phyloP scores from a whole-genome alignment of 2,329 filamentous ascomycete species.

The Cephalotrichum gorgonifer region DNA sequence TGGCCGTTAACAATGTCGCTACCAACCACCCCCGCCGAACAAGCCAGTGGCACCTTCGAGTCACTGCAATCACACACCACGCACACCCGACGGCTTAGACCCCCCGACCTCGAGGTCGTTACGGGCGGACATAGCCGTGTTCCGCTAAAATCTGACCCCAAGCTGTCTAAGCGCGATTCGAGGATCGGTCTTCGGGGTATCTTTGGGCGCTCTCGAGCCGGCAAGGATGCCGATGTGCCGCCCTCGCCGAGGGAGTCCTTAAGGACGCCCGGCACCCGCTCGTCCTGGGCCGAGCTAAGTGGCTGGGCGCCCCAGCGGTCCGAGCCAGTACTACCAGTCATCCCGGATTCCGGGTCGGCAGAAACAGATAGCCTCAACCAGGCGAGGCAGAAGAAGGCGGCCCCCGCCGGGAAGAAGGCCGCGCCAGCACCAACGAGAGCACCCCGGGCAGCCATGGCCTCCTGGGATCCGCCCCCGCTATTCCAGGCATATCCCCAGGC shows the following conservation, averaged over 20 bases:
- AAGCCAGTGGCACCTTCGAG: neutral
- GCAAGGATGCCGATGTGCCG: constrained; percentile 21
- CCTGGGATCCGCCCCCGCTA: constrained; percentile 63
- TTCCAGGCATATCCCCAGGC: constrained; percentile 84
- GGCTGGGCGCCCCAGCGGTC: constrained; percentile 29
- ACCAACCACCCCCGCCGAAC: neutral
- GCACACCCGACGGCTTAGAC: constrained; percentile 8
- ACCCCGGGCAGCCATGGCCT: constrained; percentile 17
- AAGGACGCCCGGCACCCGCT: constrained; percentile 26
- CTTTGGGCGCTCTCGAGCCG: constrained; percentile 34
- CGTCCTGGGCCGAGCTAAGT: constrained; percentile 34
- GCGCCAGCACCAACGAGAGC: neutral
- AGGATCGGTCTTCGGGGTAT: constrained; percentile 39
- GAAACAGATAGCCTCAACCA: neutral
- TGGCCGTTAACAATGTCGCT: neutral
- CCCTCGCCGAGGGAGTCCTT: constrained; percentile 18
- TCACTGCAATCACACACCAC: constrained; percentile 2
- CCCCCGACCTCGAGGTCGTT: constrained; percentile 4
- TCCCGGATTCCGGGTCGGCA: neutral
- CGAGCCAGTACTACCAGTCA: constrained; percentile 19
- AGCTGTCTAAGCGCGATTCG: constrained; percentile 36
- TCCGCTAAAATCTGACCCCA: constrained; percentile 29
- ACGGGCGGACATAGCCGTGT: constrained; percentile 21
- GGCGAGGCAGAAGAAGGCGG: constrained; percentile 4
- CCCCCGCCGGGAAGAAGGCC: constrained; percentile 4